Evolutionary conservation across 345 rosid genomes (phyloP).

Genomic region (Jatropha curcas): DNA sequence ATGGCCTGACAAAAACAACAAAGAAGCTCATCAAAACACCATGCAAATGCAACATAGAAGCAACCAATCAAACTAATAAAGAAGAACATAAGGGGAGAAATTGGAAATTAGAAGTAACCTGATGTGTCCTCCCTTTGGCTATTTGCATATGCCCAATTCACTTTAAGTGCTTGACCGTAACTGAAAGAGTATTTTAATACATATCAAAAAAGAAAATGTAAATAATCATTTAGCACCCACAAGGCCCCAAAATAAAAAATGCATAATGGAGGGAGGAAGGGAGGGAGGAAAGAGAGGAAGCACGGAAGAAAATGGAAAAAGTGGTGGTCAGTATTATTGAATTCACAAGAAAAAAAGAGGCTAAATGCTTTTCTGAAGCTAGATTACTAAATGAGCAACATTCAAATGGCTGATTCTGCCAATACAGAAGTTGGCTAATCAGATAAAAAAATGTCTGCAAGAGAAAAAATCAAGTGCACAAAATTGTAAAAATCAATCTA

Average conservation of each 20-base stretch:
- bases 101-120: slow-evolving; percentile 1
- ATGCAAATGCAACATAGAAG: background rate
- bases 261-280: background rate
- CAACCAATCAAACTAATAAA: background rate
- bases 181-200: slow-evolving; percentile 6
- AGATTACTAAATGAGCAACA: slow-evolving; percentile 1
- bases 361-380: background rate
- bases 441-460: background rate
- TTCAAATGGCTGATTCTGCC: background rate
- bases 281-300: background rate
- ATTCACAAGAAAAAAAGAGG: background rate
- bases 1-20: slow-evolving; percentile 5
- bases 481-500: background rate
- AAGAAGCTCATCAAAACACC: background rate
- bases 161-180: slow-evolving; percentile 21
- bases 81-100: background rate
- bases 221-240: background rate
- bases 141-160: slow-evolving; percentile 28
- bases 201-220: background rate
- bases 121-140: slow-evolving; percentile 22
- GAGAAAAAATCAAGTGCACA: background rate
- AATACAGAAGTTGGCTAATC: background rate
- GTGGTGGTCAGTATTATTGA: background rate
- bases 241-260: background rate
- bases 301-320: background rate